A percentile compares a stretch with the other conserved stretches of the same genome.
phyloP scores from a whole-genome alignment of 306 rosid genomes.

The Begonia peltatifolia region DNA sequence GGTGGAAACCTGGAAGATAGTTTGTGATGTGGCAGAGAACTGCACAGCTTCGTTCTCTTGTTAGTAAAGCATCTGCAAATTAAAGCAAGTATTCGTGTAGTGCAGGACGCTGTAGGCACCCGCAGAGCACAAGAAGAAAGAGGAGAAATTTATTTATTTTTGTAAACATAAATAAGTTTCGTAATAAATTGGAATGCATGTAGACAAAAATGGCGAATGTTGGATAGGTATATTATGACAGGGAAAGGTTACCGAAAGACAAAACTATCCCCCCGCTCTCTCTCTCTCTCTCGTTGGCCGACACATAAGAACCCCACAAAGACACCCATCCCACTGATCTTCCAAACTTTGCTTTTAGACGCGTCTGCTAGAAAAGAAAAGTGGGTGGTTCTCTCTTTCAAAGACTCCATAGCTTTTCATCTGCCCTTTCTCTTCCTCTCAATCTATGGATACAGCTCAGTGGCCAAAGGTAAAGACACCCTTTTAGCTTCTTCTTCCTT shows the following conservation, averaged over 20 bases:
- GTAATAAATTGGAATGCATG: slow-evolving; percentile 9
- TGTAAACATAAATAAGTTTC: no score
- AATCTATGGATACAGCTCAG: slow-evolving; percentile 89
- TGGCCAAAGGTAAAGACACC: slow-evolving; percentile 88
- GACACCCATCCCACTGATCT: slow-evolving; percentile 23
- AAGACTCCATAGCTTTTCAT: slow-evolving; percentile 39
- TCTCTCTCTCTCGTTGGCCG: slow-evolving; percentile 49
- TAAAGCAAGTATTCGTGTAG: no score
- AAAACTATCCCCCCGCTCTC: slow-evolving; percentile 18
- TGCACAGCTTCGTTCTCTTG: no score
- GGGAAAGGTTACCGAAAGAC: slow-evolving; percentile 21
- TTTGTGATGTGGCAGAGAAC: no score
- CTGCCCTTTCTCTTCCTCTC: slow-evolving; percentile 19
- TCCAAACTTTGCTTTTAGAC: slow-evolving; percentile 41
- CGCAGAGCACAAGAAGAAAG: no score
- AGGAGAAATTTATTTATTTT: no score
- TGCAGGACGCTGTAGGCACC: no score
- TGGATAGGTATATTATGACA: slow-evolving; percentile 8
- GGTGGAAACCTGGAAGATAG: no score
- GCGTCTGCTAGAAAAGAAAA: slow-evolving; percentile 26
- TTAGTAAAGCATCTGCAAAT: no score
- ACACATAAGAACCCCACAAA: slow-evolving; percentile 46
- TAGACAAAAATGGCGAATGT: slow-evolving; percentile 16
- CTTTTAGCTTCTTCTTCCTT: slow-evolving; percentile 3
- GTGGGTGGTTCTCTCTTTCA: slow-evolving; percentile 34